Evolutionary conservation across 371 early-diverging fungal genomes (phyloP).

Genomic region (Mortierella sp.): DNA sequence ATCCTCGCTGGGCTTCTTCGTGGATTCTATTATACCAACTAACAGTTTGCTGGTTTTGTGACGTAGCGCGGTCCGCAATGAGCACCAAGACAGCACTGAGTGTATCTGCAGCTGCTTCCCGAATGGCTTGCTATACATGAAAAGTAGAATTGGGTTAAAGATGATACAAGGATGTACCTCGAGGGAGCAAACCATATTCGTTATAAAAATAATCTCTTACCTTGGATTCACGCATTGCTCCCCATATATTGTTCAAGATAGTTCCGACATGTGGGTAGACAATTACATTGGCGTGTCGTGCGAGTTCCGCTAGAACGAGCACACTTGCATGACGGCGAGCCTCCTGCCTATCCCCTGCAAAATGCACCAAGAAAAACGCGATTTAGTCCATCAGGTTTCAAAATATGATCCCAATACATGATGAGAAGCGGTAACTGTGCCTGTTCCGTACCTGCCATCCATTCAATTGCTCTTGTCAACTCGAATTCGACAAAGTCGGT

Average conservation of each 20-base stretch:
- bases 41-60: slow-evolving; percentile 67
- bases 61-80: slow-evolving; percentile 84
- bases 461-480: slow-evolving; percentile 90
- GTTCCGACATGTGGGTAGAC: slow-evolving; percentile 89
- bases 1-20: slow-evolving; percentile 85
- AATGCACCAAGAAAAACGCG: neutral
- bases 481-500: slow-evolving; percentile 91
- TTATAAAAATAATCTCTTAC: slow-evolving; percentile 37
- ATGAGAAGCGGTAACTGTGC: neutral
- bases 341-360: slow-evolving; percentile 76
- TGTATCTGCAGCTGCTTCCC: slow-evolving; percentile 91
- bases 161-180: neutral
- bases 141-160: neutral
- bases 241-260: slow-evolving; percentile 90
- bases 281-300: slow-evolving; percentile 85
- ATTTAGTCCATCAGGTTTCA: neutral
- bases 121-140: slow-evolving; percentile 58
- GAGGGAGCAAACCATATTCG: too few relatives aligned
- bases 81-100: slow-evolving; percentile 87
- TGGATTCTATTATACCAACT: slow-evolving; percentile 85
- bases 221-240: slow-evolving; percentile 87
- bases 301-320: slow-evolving; percentile 85
- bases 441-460: slow-evolving; percentile 82
- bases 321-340: slow-evolving; percentile 89
- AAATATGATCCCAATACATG: neutral